These are phyloP conservation scores for Aspergillus luchuensis DNA, from an alignment of 2,329 filamentous ascomycete species.

Conservation along the genomic window DNA sequence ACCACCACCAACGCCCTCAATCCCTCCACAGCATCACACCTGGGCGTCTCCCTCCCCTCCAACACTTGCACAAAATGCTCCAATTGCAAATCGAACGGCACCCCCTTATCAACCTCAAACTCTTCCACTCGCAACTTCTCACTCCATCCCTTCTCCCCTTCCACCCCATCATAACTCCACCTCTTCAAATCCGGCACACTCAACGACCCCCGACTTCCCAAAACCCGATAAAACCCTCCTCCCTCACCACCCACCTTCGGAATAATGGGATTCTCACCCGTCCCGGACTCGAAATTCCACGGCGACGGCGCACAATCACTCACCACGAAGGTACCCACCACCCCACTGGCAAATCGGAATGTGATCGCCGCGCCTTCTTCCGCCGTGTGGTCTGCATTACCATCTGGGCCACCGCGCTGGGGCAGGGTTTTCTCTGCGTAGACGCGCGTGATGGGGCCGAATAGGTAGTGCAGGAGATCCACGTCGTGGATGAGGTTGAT, in stretches of 20 bases:
- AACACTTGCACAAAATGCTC: conserved; percentile 56
- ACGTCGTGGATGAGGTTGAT: conserved; percentile 66
- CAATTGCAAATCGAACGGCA: conserved; percentile 58
- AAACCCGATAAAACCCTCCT: neutral
- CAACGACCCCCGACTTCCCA: neutral
- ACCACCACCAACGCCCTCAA: neutral
- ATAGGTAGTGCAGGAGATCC: conserved; percentile 59
- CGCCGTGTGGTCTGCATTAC: conserved; percentile 42
- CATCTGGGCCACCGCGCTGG: conserved; percentile 38
- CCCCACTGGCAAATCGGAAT: conserved; percentile 55
- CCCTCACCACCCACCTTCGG: conserved; percentile 32
- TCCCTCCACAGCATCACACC: neutral
- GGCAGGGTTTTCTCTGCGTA: conserved; percentile 52
- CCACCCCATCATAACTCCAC: conserved; percentile 48
- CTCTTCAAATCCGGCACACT: conserved; percentile 59
- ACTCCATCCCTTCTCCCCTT: conserved; percentile 47
- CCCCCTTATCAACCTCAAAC: conserved; percentile 29
- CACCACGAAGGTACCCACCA: conserved; percentile 60
- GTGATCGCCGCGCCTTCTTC: conserved; percentile 61
- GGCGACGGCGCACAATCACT: conserved; percentile 56
- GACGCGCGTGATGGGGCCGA: conserved; percentile 56
- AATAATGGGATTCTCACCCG: conserved; percentile 60
- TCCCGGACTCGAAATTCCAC: conserved; percentile 59
- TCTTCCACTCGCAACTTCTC: conserved; percentile 37
- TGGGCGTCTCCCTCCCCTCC: conserved; percentile 9